These are phyloP conservation scores for Penicillium canescens DNA, from an alignment of 495 filamentous ascomycete genomes.

Conservation along the genomic window DNA sequence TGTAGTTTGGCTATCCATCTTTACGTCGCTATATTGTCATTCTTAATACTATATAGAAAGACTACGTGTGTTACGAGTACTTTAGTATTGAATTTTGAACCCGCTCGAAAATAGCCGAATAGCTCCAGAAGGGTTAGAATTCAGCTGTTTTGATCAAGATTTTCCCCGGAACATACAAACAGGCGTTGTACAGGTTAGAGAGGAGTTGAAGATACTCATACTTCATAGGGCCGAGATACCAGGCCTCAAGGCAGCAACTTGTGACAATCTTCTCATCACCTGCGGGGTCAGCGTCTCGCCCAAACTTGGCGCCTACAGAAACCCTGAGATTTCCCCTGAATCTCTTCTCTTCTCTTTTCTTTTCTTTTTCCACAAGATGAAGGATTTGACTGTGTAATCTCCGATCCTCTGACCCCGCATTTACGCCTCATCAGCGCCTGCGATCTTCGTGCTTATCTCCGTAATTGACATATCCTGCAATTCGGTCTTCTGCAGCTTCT, in stretches of 20 bases:
- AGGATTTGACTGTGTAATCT: conserved; percentile 7
- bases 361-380: conserved; percentile 4
- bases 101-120: no score
- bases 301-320: conserved; percentile 17
- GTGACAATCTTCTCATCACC: conserved; percentile 18
- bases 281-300: conserved; percentile 28
- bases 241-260: conserved; percentile 15
- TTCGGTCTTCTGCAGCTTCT: conserved; percentile 19
- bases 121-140: no score
- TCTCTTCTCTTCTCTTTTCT: conserved; percentile 2
- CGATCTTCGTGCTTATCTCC: conserved; percentile 21
- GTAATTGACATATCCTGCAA: conserved; percentile 13
- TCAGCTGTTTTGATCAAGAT: no score
- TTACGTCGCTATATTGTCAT: background rate
- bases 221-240: no score
- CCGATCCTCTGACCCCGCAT: conserved; percentile 8
- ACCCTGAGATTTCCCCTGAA: background rate
- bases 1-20: background rate
- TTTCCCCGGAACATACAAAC: no score
- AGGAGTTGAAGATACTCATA: no score
- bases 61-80: no score
- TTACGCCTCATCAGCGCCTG: background rate
- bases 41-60: no score
- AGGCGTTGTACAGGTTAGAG: no score
- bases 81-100: no score